Evolutionary conservation across 2,329 filamentous ascomycete genomes (phyloP).

Genomic region (Teratosphaeria epicoccoides): DNA sequence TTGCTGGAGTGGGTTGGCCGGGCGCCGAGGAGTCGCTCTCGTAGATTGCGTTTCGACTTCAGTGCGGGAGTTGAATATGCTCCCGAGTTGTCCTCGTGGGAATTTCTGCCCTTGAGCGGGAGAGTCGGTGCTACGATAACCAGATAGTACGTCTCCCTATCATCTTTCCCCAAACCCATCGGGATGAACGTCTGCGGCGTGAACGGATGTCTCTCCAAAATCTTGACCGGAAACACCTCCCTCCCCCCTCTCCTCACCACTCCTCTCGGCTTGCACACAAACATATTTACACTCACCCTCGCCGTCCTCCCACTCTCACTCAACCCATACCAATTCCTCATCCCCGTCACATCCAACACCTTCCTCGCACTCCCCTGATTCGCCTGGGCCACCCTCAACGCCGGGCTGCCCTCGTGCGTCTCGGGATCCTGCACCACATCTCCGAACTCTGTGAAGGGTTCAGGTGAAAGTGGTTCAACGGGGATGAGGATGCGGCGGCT

Average conservation of each 20-base stretch:
- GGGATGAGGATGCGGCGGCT: conserved; percentile 35
- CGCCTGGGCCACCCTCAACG: conserved; percentile 44
- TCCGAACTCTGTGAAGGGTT: conserved; percentile 68
- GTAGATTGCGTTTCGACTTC: conserved; percentile 17
- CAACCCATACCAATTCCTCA: conserved; percentile 59
- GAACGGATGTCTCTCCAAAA: conserved; percentile 86
- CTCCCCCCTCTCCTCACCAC: conserved; percentile 30
- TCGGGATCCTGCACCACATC: conserved; percentile 63
- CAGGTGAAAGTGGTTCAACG: conserved; percentile 43
- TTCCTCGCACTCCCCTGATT: conserved; percentile 89
- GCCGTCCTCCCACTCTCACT: conserved; percentile 49
- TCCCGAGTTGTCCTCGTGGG: conserved; percentile 16
- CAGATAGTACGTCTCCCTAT: conserved; percentile 51
- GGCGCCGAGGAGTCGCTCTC: conserved; percentile 33
- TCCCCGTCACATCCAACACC: conserved; percentile 66
- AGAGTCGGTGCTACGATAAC: conserved; percentile 81
- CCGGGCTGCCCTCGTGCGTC: conserved; percentile 33
- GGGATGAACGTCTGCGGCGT: conserved; percentile 91
- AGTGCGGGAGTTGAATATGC: conserved; percentile 33
- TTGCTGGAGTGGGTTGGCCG: conserved; percentile 42
- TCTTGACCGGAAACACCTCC: conserved; percentile 50
- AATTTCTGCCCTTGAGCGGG: conserved; percentile 21
- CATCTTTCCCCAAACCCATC: conserved; percentile 46
- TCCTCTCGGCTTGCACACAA: conserved; percentile 64
- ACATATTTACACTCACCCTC: conserved; percentile 70